These are phyloP conservation scores for Neurospora sp. DNA, from an alignment of 495 filamentous ascomycete genomes.

Conservation along the genomic window DNA sequence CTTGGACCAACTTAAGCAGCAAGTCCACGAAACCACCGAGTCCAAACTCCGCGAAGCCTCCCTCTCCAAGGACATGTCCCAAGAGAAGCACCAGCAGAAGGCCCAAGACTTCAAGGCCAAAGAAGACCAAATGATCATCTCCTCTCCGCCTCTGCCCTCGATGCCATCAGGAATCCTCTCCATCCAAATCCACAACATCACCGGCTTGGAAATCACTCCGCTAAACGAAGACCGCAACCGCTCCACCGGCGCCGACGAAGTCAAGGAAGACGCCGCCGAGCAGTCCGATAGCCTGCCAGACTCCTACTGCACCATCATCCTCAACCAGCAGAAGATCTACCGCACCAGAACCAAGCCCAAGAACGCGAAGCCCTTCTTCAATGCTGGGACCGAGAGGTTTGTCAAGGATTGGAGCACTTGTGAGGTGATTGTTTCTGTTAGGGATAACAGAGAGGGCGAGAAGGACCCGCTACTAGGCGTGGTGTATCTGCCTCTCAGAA, in stretches of 20 bases:
- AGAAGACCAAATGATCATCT: slow-evolving; percentile 45
- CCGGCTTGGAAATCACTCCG: slow-evolving; percentile 50
- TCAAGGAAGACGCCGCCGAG: slow-evolving; percentile 48
- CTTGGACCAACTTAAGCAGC: slow-evolving; percentile 41
- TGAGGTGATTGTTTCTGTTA: slow-evolving; percentile 54
- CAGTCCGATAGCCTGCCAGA: slow-evolving; percentile 51
- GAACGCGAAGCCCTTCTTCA: slow-evolving; percentile 69
- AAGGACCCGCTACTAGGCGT: slow-evolving; percentile 57
- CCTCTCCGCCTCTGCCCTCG: slow-evolving; percentile 44
- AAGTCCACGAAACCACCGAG: slow-evolving; percentile 39
- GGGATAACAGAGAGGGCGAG: slow-evolving; percentile 54
- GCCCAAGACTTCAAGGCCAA: slow-evolving; percentile 46
- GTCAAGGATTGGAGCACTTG: slow-evolving; percentile 56
- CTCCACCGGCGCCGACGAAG: slow-evolving; percentile 23
- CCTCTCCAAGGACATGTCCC: slow-evolving; percentile 30
- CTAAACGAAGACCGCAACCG: slow-evolving; percentile 32
- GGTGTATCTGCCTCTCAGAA: slow-evolving; percentile 50
- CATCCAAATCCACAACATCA: slow-evolving; percentile 65
- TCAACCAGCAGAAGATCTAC: slow-evolving; percentile 63
- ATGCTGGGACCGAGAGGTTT: slow-evolving; percentile 63
- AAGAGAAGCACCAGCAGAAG: slow-evolving; percentile 52
- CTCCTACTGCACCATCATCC: slow-evolving; percentile 58
- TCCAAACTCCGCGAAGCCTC: slow-evolving; percentile 53
- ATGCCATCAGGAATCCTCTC: slow-evolving; percentile 54
- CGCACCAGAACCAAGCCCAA: slow-evolving; percentile 65